These are phyloP conservation scores for Cercophora samala DNA, from an alignment of 495 filamentous ascomycete species.

Conservation along the genomic window DNA sequence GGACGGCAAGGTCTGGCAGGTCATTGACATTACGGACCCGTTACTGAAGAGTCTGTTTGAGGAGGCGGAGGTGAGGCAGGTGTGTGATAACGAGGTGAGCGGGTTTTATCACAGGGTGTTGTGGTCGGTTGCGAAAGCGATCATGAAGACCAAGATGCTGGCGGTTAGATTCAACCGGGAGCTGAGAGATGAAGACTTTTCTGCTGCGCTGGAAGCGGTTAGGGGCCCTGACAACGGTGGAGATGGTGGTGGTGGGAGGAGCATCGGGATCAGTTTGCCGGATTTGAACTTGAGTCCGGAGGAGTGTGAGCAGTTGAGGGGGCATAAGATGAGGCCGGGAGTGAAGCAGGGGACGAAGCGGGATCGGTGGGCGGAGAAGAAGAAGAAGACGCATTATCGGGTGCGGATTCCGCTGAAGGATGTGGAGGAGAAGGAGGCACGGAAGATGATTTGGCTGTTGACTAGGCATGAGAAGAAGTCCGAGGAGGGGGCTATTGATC, in stretches of 20 bases:
- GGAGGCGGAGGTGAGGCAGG: slow-evolving; percentile 41
- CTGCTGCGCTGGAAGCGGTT: slow-evolving; percentile 40
- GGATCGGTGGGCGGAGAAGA: slow-evolving; percentile 26
- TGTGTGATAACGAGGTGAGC: slow-evolving; percentile 58
- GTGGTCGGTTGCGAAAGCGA: slow-evolving; percentile 71
- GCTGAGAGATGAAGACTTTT: slow-evolving; percentile 52
- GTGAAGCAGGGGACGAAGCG: slow-evolving; percentile 15
- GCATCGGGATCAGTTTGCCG: slow-evolving; percentile 50
- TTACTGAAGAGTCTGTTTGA: slow-evolving; percentile 55
- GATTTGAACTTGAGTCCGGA: slow-evolving; percentile 51
- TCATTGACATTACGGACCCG: slow-evolving; percentile 86
- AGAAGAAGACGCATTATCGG: slow-evolving; percentile 32
- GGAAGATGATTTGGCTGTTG: slow-evolving; percentile 33
- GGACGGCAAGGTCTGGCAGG: slow-evolving; percentile 87
- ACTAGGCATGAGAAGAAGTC: slow-evolving; percentile 7
- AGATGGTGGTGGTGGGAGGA: slow-evolving; percentile 37
- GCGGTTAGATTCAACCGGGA: slow-evolving; percentile 45
- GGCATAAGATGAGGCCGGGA: slow-evolving; percentile 30
- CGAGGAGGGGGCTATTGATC: background rate
- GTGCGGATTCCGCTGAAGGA: slow-evolving; percentile 42
- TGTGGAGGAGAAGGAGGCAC: slow-evolving; percentile 31
- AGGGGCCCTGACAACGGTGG: slow-evolving; percentile 31
- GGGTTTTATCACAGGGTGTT: slow-evolving; percentile 82
- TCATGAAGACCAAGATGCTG: slow-evolving; percentile 80
- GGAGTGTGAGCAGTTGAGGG: slow-evolving; percentile 33